Base-by-base conservation (phyloP, 2,329 filamentous ascomycete species). In the Pseudogymnoascus sp. region DNA sequence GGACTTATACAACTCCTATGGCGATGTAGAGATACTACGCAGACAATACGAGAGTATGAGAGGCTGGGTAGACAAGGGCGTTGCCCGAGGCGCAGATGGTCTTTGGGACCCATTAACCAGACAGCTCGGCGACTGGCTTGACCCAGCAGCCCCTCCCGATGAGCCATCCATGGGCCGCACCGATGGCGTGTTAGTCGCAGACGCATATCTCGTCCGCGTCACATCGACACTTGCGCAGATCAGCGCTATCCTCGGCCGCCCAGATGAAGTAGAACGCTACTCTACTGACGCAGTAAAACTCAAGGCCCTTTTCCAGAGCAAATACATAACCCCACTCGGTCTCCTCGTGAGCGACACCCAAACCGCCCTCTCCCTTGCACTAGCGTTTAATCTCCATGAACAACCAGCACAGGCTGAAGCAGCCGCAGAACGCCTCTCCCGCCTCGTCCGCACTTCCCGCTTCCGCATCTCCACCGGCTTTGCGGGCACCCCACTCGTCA, bases 81-180 rank as follows among this genome's bases (percentile, higher is more conserved):
- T 76, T 40, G 73, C 67, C 2, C 69, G 71, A n/a, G 74, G 68
- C 56, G 62, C 62, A 0, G 72, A 69, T 5, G 74, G 75, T 1
- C 70, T 81, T 0, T 81, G 79, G 79, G 68, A 75, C 50, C 71
- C 70, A 4, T 68, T 66, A 25, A 63, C 64, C 8, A 72, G 71
- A 50, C 78, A 81, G 63, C 75, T 74, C 37, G 73, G 77, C 31
- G 80, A 82, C 65, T 82, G 79, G 79, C 73, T 82, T 1, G 79
- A 80, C 62, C 80, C 80, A 0, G 73, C 73, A 3, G 74, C 79
- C 0, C 78, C 79, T 0, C 72, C 75, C 0, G 71, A 77, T 0
- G 67, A 75, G 7, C 74, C 79, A 0, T 75, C 72, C 2, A 69
- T 69, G 14, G 77, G 76, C 0, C 75, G 73, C 0, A 81, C 79